Percentiles rank a stretch among this genome's conserved stretches.
Evolutionary conservation across 768 basidiomycete species (phyloP).

Genomic region (Trametes coccinea): DNA sequence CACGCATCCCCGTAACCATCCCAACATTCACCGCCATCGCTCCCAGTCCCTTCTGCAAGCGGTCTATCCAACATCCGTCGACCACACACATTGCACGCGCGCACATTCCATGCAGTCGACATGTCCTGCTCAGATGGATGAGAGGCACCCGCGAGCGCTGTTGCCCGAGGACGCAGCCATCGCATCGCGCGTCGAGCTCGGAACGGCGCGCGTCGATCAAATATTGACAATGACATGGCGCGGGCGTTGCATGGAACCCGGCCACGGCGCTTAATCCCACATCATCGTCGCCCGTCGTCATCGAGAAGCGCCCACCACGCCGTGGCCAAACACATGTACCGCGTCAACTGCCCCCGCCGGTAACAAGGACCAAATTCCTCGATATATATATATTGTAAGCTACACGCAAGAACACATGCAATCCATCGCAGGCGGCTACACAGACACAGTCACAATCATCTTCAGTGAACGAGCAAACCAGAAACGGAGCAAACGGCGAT

Average conservation of each 20-base stretch:
- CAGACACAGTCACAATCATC: neutral
- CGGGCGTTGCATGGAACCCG: neutral
- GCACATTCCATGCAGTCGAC: neutral
- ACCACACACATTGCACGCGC: too few relatives aligned
- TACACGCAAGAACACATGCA: conserved; percentile 13
- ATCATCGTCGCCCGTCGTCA: neutral
- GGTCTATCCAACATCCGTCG: neutral
- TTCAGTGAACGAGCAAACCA: neutral
- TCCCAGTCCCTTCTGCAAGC: neutral
- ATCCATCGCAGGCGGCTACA: neutral
- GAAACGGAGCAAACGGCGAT: neutral
- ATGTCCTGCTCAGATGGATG: neutral
- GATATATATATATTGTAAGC: conserved; percentile 14
- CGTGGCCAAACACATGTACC: neutral
- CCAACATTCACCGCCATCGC: neutral
- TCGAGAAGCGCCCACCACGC: neutral
- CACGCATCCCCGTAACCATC: conserved; percentile 11
- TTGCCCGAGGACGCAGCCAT: too few relatives aligned
- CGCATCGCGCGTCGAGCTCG: neutral
- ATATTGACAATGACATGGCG: neutral
- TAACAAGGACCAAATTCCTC: neutral
- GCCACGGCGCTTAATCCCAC: neutral
- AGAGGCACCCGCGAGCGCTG: too few relatives aligned
- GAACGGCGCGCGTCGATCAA: neutral
- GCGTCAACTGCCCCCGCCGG: neutral